These are phyloP conservation scores for Chernovozyma aurita DNA, from an alignment of 1,139 yeast species.

Conservation along the genomic window DNA sequence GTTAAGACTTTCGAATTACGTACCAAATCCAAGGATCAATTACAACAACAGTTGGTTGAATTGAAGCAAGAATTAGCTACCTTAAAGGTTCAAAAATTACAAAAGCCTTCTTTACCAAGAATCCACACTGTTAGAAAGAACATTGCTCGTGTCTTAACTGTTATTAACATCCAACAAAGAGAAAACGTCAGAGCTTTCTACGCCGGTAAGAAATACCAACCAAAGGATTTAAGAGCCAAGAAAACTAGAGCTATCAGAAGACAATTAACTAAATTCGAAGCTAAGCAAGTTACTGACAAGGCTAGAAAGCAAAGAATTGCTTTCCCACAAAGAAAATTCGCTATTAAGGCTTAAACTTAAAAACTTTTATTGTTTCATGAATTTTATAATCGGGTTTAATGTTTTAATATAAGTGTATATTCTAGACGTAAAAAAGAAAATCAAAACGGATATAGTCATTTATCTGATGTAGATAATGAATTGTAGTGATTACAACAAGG, in stretches of 20 bases:
- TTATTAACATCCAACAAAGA: slow-evolving; percentile 96
- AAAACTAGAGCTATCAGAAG: slow-evolving; percentile 99
- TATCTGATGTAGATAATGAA: not conserved
- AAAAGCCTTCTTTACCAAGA: slow-evolving; percentile 90
- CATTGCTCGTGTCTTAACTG: slow-evolving; percentile 97
- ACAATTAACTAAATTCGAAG: slow-evolving; percentile 86
- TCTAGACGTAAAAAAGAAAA: slow-evolving; percentile 8
- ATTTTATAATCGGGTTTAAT: slow-evolving; percentile 12
- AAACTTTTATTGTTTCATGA: slow-evolving; percentile 8
- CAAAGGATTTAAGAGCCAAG: slow-evolving; percentile 99
- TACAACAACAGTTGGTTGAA: slow-evolving; percentile 90
- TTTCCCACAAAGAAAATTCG: slow-evolving; percentile 98
- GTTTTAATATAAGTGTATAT: slow-evolving; percentile 19
- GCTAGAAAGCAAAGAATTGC: slow-evolving; percentile 90
- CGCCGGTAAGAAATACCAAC: slow-evolving; percentile 94
- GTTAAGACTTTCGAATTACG: slow-evolving; percentile 95
- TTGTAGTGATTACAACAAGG: too few relatives aligned
- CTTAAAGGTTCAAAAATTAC: slow-evolving; percentile 94
- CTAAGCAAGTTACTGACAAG: slow-evolving; percentile 76
- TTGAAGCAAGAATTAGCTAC: slow-evolving; percentile 95
- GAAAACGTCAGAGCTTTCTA: slow-evolving; percentile 92
- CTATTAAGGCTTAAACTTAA: slow-evolving; percentile 86
- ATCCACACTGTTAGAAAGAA: slow-evolving; percentile 96
- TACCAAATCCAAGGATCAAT: slow-evolving; percentile 95
- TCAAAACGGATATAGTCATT: slow-evolving; percentile 1